Base-by-base conservation (phyloP, 2,329 filamentous ascomycete species). In the Verticillium tricorpus region DNA sequence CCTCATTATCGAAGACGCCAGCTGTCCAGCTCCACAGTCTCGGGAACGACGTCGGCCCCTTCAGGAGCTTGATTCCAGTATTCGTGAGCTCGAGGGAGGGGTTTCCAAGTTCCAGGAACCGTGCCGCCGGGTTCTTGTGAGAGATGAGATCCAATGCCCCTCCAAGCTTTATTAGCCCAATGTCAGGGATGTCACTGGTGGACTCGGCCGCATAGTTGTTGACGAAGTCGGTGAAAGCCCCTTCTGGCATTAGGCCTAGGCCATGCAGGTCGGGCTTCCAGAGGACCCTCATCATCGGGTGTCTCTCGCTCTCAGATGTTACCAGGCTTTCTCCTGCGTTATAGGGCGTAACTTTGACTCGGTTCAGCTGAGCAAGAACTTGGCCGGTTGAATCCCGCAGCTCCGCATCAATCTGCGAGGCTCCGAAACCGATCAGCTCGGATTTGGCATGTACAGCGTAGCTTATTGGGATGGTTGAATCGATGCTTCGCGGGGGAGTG, bases 221-320 rank as follows among this genome's bases (percentile, higher is more conserved):
- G 22, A 56, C 22, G 8, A 17, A 50, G 8, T 11, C 40, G 6
- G 17, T 15, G 17, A 50, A 50, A 11, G 9, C 54, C n/a, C 8
- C 19, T 7, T 28, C 28, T 17, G 54, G 28, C 12, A 28, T 14
- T 6, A 32, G 56, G 32, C 56, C 31, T 12, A 57, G 14, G 15
- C 56, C 15, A 39, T n/a, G 31, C 14, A 59, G 37, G 37, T 59
- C 57, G 14, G 57, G 57, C 25, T 59, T 59, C 57, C 57, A 59
- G 19, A 25, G 37, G 11, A 59, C 37, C 14, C 57, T 19, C 22
- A 50, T 14, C 15, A n/a, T 50, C 11, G 57, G 57, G 6, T 59
- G 40, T 50, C 40, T 50, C 40, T 50, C 40, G 17, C 8, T 50
- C 12, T 50, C 40, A 8, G 40, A n/a, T 25, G 40, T 15, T 1